Base-by-base conservation (phyloP, 768 basidiomycete genomes). In the Lactarius indigo region DNA sequence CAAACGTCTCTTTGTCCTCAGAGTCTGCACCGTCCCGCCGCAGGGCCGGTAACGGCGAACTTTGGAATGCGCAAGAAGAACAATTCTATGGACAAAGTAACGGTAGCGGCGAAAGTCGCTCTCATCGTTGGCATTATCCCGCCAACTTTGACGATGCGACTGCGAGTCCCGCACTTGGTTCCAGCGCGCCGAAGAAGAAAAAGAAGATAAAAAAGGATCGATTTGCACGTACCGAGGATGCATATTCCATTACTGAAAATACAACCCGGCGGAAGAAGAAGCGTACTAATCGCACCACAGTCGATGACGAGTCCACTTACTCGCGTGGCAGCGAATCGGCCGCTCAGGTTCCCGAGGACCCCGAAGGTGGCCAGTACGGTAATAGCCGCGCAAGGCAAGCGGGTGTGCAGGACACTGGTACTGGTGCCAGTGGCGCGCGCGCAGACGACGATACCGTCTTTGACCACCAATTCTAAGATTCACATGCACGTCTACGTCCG, bases 401-500 rank as follows among this genome's bases (percentile, higher is more conserved):
- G 75, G 61, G n/a, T 13, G 55, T 30, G 20, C 61, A 66, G 12
- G 93, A 91, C 81, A 97, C 97, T 80, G 98, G 23, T 52, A 10
- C 50, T 26, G 50, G 47, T 50, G 5, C 47, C 12, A 23, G 98
- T 79, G 95, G 96, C 76, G 96, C 96, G 70, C 96, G 96, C 85
- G 96, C 96, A 61, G 97, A 97, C 78, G 96, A 97, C 75, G 92
- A 93, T 9, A 95, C 94, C 66, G 97, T 98, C 81, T 98, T 99
- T 77, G 96, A 97, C 52, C 66, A 68, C 54, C 62, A 64, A 50
- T 68, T 68, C 58, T 68, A 54, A 64, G 26, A 55, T 42, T 47
- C 26, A 17, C 47, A 20, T 42, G 56, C 7, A 52, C 26, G 13
- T 28, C 50, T 52, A 41, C 50, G 50, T 15, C n/a, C 23, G 4